Evolutionary conservation across 345 rosid genomes (phyloP).

Genomic region (Sisymbrium altissimum): DNA sequence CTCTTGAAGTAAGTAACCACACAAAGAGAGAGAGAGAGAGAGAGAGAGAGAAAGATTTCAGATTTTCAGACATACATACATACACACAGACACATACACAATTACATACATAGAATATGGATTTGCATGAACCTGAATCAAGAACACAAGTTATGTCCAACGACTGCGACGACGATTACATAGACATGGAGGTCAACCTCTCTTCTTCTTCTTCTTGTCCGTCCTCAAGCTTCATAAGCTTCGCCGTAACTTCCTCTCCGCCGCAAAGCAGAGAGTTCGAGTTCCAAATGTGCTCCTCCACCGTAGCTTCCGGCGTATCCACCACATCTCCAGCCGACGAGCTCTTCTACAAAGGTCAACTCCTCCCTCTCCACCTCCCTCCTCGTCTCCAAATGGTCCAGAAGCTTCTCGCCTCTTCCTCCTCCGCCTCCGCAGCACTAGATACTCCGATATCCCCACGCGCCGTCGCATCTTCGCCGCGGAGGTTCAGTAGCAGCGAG

Average conservation of each 20-base stretch:
- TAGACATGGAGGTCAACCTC: constrained; percentile 60
- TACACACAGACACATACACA: not conserved
- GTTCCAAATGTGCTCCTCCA: constrained; percentile 62
- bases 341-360: constrained; percentile 91
- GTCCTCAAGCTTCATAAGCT: constrained; percentile 35
- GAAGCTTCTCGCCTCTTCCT: constrained; percentile 49
- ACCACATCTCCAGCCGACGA: constrained; percentile 76
- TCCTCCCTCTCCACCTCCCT: constrained; percentile 93
- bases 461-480: constrained; percentile 39
- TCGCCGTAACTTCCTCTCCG: constrained; percentile 49
- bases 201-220: constrained; percentile 43
- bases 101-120: constrained; percentile 4
- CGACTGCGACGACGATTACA: constrained; percentile 62
- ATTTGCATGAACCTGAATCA: constrained; percentile 32
- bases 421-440: constrained; percentile 9
- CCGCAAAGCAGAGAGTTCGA: constrained; percentile 76
- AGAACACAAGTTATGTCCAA: constrained; percentile 28
- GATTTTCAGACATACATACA: constrained; percentile 10
- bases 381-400: constrained; percentile 78
- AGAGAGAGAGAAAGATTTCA: not conserved
- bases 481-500: constrained; percentile 50
- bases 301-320: constrained; percentile 37
- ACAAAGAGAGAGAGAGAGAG: constrained; percentile 11
- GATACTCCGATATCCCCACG: constrained; percentile 14
- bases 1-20: constrained; percentile 24